Conservation (phyloP, 2,329 filamentous ascomycete species). For the Claviceps citrina region DNA sequence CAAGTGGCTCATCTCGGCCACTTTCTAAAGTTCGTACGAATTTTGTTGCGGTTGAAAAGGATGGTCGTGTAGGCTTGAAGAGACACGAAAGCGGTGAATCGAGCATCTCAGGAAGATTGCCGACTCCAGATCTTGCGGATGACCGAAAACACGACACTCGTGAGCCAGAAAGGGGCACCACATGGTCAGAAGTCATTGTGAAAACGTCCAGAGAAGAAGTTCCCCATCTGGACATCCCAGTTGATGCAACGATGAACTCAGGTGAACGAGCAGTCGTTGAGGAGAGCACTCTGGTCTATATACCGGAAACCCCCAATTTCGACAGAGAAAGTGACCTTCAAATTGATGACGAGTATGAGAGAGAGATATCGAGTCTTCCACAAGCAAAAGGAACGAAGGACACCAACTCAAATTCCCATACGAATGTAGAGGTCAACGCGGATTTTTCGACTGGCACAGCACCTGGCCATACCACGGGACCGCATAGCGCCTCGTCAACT, state of each 20-base stretch:
- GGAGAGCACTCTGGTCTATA: not conserved
- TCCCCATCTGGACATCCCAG: not conserved
- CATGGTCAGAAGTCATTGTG: slow-evolving; percentile 12
- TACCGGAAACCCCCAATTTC: not conserved
- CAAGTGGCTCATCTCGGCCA: slow-evolving; percentile 42
- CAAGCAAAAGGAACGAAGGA: not conserved
- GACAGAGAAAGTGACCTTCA: not conserved
- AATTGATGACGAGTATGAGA: not conserved
- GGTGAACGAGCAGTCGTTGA: not conserved
- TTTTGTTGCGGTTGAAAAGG: slow-evolving; percentile 59
- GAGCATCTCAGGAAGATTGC: slow-evolving; percentile 21
- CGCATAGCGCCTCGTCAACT: not conserved
- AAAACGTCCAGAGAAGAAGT: slow-evolving; percentile 1
- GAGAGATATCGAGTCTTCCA: not conserved
- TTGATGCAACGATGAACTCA: not conserved
- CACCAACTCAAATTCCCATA: not conserved
- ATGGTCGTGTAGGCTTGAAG: slow-evolving; percentile 40
- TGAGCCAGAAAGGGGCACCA: slow-evolving; percentile 22
- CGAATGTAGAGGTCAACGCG: not conserved
- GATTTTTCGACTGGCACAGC: not conserved
- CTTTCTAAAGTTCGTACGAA: slow-evolving; percentile 61
- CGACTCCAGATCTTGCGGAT: slow-evolving; percentile 21
- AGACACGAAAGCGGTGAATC: slow-evolving; percentile 24
- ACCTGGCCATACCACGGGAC: not conserved
- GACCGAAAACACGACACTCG: slow-evolving; percentile 18